Evolutionary conservation across 2,329 filamentous ascomycete species (phyloP).

Genomic region (Verticillium nubilum): DNA sequence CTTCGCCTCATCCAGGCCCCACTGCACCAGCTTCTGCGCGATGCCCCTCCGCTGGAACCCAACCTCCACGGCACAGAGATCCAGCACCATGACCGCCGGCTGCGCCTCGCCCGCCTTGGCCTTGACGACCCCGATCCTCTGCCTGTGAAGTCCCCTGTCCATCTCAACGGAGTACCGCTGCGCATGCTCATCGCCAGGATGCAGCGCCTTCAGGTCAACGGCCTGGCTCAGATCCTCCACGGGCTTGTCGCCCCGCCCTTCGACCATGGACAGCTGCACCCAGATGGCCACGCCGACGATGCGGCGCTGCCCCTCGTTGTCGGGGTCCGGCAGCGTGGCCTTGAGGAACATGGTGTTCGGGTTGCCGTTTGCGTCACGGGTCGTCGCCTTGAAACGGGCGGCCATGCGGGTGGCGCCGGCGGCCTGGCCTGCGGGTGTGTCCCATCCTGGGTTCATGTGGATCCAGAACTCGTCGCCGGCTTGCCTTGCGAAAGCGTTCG

Average conservation of each 20-base stretch:
- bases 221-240: slow-evolving; percentile 23
- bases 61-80: slow-evolving; percentile 48
- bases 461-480: slow-evolving; percentile 45
- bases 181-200: slow-evolving; percentile 36
- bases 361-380: slow-evolving; percentile 34
- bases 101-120: slow-evolving; percentile 29
- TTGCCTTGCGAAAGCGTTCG: slow-evolving; percentile 42
- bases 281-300: slow-evolving; percentile 52
- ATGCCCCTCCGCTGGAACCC: slow-evolving; percentile 45
- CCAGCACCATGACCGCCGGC: slow-evolving; percentile 44
- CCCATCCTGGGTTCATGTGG: slow-evolving; percentile 48
- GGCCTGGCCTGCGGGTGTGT: slow-evolving; percentile 37
- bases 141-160: slow-evolving; percentile 34
- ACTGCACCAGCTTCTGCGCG: slow-evolving; percentile 37
- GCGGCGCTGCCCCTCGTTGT: slow-evolving; percentile 13
- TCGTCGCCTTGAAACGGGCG: slow-evolving; percentile 33
- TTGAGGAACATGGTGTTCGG: slow-evolving; percentile 49
- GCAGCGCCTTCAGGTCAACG: slow-evolving; percentile 27
- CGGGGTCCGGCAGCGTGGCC: slow-evolving; percentile 36
- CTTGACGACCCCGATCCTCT: slow-evolving; percentile 33
- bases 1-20: slow-evolving; percentile 38
- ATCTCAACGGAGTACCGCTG: slow-evolving; percentile 40
- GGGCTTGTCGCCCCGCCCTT: slow-evolving; percentile 38
- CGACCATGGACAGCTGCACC: slow-evolving; percentile 43
- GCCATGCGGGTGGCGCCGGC: slow-evolving; percentile 29